Evolutionary conservation across 352 stramenopile genomes (phyloP), one percentile per base, ranked within the genome.

Genomic region (Pythium rishiriense): DNA sequence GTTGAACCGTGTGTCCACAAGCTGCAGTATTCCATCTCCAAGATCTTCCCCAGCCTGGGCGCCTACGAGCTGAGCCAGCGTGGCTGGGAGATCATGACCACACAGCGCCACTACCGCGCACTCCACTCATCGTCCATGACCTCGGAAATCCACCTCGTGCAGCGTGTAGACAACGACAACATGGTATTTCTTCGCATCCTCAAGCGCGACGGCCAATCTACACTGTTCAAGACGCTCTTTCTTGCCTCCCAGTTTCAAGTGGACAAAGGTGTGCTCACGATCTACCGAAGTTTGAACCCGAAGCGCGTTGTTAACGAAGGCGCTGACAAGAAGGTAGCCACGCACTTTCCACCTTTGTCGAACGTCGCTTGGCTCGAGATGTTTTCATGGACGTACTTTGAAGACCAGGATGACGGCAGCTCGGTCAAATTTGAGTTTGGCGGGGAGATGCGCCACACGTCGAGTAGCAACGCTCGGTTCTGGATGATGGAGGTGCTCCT

Each of bases 401-500:
- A 66, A 41, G 50, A 59, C 42, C 50, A 60, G 31, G 19, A 28
- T 19, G 59, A 66, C 42, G 49, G 41, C 11, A 2, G 25, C 8
- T 59, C 59, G 11, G 50, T 60, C 39, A 59, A 48, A 15, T 88
- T 88, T 51, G 75, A 88, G 62, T 91, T 91, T 58, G 82, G 82
- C 33, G 82, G 82, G 17, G 50, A 60, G 25, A 67, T 57, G 60
- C 50, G 50, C 11, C 50, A 60, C n/a, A 67, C 59, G 9, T 66
- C 59, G 2, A 26, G 65, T 66, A 39, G 79, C 78, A 35, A 78
- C 61, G 35, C 85, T 68, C 15, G 46, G 10, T 64, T 91, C 24
- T 91, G 82, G 82, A 68, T 91, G 29, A 77, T 76, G 28, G 79
- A 91, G 59, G 73, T 91, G 58, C 64, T 91, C 24, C 85, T 91